Evolutionary conservation across 2,329 filamentous ascomycete genomes (phyloP).

Genomic region (Microdochium trichocladiopsis): DNA sequence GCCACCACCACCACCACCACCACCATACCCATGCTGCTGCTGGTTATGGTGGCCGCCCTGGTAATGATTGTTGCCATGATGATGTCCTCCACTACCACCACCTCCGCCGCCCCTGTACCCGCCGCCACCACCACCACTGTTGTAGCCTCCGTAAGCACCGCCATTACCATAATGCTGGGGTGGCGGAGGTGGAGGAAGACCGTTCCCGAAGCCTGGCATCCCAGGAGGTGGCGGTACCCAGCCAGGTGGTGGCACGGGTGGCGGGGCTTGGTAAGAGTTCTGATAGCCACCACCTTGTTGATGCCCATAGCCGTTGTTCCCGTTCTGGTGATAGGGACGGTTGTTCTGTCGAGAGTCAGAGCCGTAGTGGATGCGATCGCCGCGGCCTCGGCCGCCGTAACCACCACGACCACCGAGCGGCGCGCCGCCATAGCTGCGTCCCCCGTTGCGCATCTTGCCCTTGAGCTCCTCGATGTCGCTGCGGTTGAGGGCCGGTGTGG

Average conservation of each 20-base stretch:
- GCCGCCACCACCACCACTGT: slow-evolving; percentile 13
- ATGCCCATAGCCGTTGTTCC: slow-evolving; percentile 34
- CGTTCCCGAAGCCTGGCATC: slow-evolving; percentile 24
- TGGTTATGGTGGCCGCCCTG: slow-evolving; percentile 5
- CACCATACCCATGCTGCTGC: slow-evolving; percentile 12
- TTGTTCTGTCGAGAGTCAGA: slow-evolving; percentile 18
- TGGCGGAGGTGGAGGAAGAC: slow-evolving; percentile 31
- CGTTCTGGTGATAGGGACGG: slow-evolving; percentile 25
- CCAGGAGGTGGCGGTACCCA: slow-evolving; percentile 31
- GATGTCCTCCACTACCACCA: background rate
- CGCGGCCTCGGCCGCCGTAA: slow-evolving; percentile 14
- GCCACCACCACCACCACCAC: slow-evolving; percentile 6
- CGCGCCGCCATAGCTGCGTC: slow-evolving; percentile 65
- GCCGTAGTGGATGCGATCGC: slow-evolving; percentile 22
- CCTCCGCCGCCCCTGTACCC: slow-evolving; percentile 5
- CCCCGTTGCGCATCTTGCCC: slow-evolving; percentile 55
- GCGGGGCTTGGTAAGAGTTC: slow-evolving; percentile 16
- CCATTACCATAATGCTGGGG: slow-evolving; percentile 11
- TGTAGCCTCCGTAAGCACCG: slow-evolving; percentile 11
- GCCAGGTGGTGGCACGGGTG: slow-evolving; percentile 21
- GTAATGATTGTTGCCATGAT: background rate
- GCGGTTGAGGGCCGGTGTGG: slow-evolving; percentile 63
- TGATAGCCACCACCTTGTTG: slow-evolving; percentile 1
- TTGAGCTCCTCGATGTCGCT: slow-evolving; percentile 70
- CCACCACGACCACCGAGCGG: slow-evolving; percentile 36